These are phyloP conservation scores for Rhynchosporium graminicola DNA, from an alignment of 2,329 filamentous ascomycete genomes.

Conservation along the genomic window DNA sequence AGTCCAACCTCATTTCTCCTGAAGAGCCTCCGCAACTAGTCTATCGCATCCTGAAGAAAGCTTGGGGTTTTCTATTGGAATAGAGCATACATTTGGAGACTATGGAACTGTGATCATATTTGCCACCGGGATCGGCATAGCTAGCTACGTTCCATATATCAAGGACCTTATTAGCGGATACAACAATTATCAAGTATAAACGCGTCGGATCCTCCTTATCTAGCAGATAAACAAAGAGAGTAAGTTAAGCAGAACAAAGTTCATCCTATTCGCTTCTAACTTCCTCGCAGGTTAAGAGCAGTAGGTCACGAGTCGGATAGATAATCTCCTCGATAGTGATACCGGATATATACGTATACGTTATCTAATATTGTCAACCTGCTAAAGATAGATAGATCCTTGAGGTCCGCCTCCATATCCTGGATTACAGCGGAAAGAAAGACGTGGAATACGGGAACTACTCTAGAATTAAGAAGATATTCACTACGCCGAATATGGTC, in stretches of 20 bases:
- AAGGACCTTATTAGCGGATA: constrained; percentile 29
- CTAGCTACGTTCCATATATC: constrained; percentile 26
- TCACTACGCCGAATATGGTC: constrained; percentile 11
- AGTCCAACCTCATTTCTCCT: not conserved
- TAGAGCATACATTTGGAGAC: constrained; percentile 18
- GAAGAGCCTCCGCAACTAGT: not conserved
- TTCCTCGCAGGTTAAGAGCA: constrained; percentile 19
- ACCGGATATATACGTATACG: not conserved
- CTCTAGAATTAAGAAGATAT: constrained; percentile 20
- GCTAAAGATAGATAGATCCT: not conserved
- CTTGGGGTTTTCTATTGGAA: not conserved
- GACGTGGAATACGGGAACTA: constrained; percentile 14
- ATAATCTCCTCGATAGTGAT: constrained; percentile 4
- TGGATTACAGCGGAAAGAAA: constrained; percentile 8
- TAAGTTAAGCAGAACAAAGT: constrained; percentile 16
- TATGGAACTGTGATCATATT: constrained; percentile 25
- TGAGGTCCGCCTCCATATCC: constrained; percentile 11
- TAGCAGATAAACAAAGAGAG: constrained; percentile 25
- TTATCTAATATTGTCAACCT: constrained; percentile 4
- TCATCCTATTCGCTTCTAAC: not conserved
- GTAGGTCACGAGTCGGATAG: constrained; percentile 13
- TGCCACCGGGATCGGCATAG: constrained; percentile 27
- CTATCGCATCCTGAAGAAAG: not conserved
- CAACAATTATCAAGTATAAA: constrained; percentile 26
- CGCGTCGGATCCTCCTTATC: constrained; percentile 22